Percentiles rank a stretch among this genome's conserved stretches.
These are phyloP conservation scores for Geosiphon pyriformis DNA, from an alignment of 192 early-diverging fungal species.

Conservation along the genomic window DNA sequence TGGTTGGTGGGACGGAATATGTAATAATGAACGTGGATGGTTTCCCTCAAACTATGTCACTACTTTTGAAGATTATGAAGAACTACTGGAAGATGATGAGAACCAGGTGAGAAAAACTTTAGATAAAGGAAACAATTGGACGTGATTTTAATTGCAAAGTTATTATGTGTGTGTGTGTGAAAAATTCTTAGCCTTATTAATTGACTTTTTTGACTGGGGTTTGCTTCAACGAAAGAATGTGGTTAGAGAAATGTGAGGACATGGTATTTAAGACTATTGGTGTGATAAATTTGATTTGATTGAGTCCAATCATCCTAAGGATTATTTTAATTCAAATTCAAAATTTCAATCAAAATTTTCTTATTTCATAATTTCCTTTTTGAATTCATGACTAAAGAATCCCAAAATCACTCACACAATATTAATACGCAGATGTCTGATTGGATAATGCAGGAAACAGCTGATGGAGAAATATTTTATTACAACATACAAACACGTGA, in stretches of 20 bases:
- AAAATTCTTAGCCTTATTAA: background rate
- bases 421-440: constrained; percentile 29
- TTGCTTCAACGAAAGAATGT: too few relatives aligned
- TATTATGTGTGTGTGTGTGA: background rate
- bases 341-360: too few relatives aligned
- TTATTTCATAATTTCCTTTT: too few relatives aligned
- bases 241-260: too few relatives aligned
- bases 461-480: constrained; percentile 45
- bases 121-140: background rate
- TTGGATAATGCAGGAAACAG: constrained; percentile 43
- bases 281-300: background rate
- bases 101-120: background rate
- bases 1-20: constrained; percentile 97
- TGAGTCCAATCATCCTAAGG: too few relatives aligned
- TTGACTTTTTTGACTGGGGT: background rate
- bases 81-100: background rate
- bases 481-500: constrained; percentile 40
- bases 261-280: too few relatives aligned
- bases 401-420: too few relatives aligned
- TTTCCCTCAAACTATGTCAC: constrained; percentile 78
- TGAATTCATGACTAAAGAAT: too few relatives aligned
- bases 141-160: background rate
- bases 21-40: constrained; percentile 76
- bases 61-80: constrained; percentile 1
- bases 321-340: too few relatives aligned